A percentile compares a stretch with the other conserved stretches of the same genome.
phyloP scores from a whole-genome alignment of 208 protist genomes.

The Balamuthia mandrillaris region DNA sequence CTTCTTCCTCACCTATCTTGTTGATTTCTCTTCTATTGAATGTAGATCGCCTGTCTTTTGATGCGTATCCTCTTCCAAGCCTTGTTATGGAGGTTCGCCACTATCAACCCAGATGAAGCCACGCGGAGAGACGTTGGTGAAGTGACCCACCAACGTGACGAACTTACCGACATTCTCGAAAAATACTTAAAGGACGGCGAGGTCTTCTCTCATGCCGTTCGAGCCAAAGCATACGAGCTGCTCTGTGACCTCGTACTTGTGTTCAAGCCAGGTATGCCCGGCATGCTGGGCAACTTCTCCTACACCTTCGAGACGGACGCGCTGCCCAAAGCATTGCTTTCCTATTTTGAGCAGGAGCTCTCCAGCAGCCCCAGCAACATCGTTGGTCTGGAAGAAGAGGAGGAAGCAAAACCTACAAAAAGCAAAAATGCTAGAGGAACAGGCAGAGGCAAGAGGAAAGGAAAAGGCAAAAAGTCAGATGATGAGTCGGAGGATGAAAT shows the following conservation, averaged over 20 bases:
- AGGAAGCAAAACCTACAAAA: too few relatives aligned
- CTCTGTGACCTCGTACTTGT: constrained; percentile 20
- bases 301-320: neutral
- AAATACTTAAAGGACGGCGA: neutral
- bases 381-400: neutral
- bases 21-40: neutral
- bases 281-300: neutral
- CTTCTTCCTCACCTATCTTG: neutral
- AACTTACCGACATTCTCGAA: neutral
- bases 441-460: neutral
- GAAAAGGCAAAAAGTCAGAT: neutral
- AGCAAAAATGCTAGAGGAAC: neutral
- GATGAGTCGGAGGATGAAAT: neutral
- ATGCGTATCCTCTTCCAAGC: constrained; percentile 4
- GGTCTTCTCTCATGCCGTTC: neutral
- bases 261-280: neutral
- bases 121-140: neutral
- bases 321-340: neutral
- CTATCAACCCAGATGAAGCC: constrained; percentile 11
- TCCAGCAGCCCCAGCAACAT: neutral
- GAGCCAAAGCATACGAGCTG: neutral
- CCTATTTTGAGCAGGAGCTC: neutral
- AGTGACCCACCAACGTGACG: constrained; percentile 14
- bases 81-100: constrained; percentile 19
- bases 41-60: neutral